A percentile compares a stretch with the other conserved stretches of the same genome.
Conservation (phyloP, 1,284 basidiomycete genomes). For the Pseudozyma thailandica region DNA sequence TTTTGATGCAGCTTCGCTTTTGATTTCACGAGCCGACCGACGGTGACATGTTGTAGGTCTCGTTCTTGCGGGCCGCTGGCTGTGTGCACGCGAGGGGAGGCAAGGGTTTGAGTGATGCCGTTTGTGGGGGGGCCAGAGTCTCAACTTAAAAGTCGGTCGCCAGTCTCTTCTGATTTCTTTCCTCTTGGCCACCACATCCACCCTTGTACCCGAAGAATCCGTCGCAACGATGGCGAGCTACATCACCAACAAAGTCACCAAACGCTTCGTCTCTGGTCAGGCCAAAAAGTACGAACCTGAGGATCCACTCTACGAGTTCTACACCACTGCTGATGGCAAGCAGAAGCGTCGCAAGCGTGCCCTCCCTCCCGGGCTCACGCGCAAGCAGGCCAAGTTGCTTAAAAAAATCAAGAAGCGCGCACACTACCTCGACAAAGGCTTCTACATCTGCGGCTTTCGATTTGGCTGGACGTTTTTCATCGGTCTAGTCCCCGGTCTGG, state of each 20-base stretch:
- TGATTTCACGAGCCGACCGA: background rate
- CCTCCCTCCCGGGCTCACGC: slow-evolving; percentile 80
- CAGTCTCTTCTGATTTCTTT: too few relatives aligned
- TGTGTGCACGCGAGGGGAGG: too few relatives aligned
- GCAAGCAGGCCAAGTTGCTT: slow-evolving; percentile 78
- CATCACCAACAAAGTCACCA: slow-evolving; percentile 53
- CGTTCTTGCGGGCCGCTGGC: too few relatives aligned
- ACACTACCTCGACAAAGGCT: slow-evolving; percentile 90
- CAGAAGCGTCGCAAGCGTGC: slow-evolving; percentile 77
- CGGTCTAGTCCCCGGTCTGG: slow-evolving; percentile 79
- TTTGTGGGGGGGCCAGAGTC: too few relatives aligned
- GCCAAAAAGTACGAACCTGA: slow-evolving; percentile 60
- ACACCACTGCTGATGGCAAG: slow-evolving; percentile 76
- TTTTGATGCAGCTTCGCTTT: background rate
- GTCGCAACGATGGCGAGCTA: slow-evolving; percentile 43
- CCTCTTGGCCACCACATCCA: too few relatives aligned
- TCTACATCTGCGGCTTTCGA: slow-evolving; percentile 81
- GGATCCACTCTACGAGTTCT: slow-evolving; percentile 84
- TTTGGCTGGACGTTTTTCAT: slow-evolving; percentile 78
- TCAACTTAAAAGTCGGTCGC: too few relatives aligned
- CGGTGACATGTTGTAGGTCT: too few relatives aligned
- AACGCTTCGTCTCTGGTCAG: slow-evolving; percentile 42
- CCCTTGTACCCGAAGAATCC: background rate
- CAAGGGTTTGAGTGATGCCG: too few relatives aligned
- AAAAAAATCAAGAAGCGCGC: slow-evolving; percentile 74